These are phyloP conservation scores for Theobroma grandiflorum DNA, from an alignment of 441 rosid species.

Conservation along the genomic window DNA sequence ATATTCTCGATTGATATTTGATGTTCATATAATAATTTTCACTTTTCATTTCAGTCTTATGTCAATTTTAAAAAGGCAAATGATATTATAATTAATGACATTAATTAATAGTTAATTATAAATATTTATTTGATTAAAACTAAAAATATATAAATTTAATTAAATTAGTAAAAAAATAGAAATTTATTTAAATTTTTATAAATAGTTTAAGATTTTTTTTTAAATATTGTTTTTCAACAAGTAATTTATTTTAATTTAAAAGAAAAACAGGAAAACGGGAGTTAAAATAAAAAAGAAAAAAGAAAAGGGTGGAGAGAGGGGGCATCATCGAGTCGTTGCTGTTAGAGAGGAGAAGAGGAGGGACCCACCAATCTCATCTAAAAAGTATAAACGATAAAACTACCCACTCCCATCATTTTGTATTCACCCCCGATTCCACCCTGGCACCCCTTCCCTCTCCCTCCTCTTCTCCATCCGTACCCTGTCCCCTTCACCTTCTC, in stretches of 20 bases:
- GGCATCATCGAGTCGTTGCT: conserved; percentile 30
- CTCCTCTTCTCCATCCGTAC: conserved; percentile 50
- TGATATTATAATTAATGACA: too few species aligned
- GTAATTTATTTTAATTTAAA: not conserved
- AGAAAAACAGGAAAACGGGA: not conserved
- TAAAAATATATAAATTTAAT: too few species aligned
- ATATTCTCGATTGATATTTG: too few species aligned
- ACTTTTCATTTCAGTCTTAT: too few species aligned
- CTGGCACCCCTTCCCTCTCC: conserved; percentile 50
- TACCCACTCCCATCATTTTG: conserved; percentile 58
- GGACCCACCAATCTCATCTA: conserved; percentile 39
- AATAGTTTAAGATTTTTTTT: too few species aligned
- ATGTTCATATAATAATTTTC: too few species aligned
- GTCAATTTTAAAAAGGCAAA: too few species aligned
- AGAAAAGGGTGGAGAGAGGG: not conserved
- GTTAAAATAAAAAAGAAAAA: not conserved
- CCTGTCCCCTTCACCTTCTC: conserved; percentile 36
- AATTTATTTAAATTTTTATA: too few species aligned
- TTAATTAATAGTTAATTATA: too few species aligned
- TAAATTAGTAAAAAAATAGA: too few species aligned
- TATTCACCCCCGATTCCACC: conserved; percentile 51
- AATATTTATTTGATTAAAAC: too few species aligned
- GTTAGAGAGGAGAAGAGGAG: conserved; percentile 14
- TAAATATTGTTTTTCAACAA: too few species aligned
- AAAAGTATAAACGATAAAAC: conserved; percentile 51